phyloP scores from a whole-genome alignment of 257 asterid species.

The Rehmannia glutinosa region DNA sequence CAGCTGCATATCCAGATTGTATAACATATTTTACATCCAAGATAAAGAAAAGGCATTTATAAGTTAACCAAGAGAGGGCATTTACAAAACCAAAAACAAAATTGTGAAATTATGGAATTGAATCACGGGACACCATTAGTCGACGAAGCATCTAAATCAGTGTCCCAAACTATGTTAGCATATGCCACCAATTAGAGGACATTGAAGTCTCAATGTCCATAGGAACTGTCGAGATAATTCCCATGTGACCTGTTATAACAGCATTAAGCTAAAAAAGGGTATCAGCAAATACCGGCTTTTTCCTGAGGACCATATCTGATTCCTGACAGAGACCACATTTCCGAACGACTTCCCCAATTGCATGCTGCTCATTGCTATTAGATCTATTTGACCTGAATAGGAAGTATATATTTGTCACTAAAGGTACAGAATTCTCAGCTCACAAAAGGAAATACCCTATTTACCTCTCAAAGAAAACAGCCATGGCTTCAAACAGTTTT shows the following conservation, averaged over 20 bases:
- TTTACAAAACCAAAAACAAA: neutral
- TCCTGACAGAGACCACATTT: slow-evolving; percentile 77
- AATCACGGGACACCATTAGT: slow-evolving; percentile 13
- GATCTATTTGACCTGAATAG: slow-evolving; percentile 73
- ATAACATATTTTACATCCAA: slow-evolving; percentile 4
- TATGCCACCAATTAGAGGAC: slow-evolving; percentile 4
- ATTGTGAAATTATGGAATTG: neutral
- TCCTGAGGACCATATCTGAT: slow-evolving; percentile 82
- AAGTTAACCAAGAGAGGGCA: neutral
- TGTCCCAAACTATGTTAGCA: slow-evolving; percentile 5
- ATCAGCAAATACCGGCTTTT: slow-evolving; percentile 67
- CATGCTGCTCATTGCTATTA: slow-evolving; percentile 46
- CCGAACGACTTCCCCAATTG: slow-evolving; percentile 64
- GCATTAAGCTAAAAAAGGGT: slow-evolving; percentile 15
- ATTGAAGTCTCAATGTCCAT: neutral
- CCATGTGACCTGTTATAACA: neutral
- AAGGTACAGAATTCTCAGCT: neutral
- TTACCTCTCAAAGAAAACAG: slow-evolving; percentile 85
- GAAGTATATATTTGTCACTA: slow-evolving; percentile 21
- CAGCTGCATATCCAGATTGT: slow-evolving; percentile 1
- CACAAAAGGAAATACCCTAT: neutral
- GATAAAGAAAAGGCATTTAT: neutral
- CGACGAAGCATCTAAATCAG: neutral
- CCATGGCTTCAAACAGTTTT: slow-evolving; percentile 91
- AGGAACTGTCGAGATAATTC: neutral